These are phyloP conservation scores for Leucosporidium creatinivorum DNA, from an alignment of 768 basidiomycete genomes.

Conservation along the genomic window DNA sequence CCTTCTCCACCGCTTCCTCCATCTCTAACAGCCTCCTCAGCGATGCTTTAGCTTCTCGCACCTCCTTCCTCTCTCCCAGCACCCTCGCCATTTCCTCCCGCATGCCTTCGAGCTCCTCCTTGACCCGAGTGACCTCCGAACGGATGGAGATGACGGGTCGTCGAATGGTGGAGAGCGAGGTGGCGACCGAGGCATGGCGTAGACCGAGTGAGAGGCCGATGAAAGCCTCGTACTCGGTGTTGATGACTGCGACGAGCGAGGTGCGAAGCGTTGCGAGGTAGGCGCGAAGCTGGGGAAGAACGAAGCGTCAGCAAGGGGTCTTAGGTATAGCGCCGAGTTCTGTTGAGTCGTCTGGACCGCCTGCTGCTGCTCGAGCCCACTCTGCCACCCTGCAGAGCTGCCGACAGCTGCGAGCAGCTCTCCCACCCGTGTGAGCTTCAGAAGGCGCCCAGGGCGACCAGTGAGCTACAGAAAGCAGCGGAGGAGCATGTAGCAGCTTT, in stretches of 20 bases:
- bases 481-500: neutral
- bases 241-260: slow-evolving; percentile 89
- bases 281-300: slow-evolving; percentile 56
- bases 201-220: slow-evolving; percentile 91
- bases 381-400: no score
- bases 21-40: slow-evolving; percentile 83
- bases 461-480: neutral
- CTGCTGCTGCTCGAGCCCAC: neutral
- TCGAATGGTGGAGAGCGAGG: slow-evolving; percentile 46
- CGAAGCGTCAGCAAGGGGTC: neutral
- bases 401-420: neutral
- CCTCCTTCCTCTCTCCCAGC: slow-evolving; percentile 60
- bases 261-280: slow-evolving; percentile 79
- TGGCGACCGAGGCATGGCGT: slow-evolving; percentile 62
- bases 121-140: slow-evolving; percentile 57
- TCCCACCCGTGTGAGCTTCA: no score
- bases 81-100: slow-evolving; percentile 72
- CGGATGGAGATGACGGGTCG: slow-evolving; percentile 60
- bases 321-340: neutral
- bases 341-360: neutral
- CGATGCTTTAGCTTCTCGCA: slow-evolving; percentile 82
- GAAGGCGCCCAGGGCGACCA: neutral
- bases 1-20: slow-evolving; percentile 78
- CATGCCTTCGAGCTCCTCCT: slow-evolving; percentile 52
- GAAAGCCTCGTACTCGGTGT: slow-evolving; percentile 96